Percentiles rank a stretch among this genome's conserved stretches.
phyloP scores from a whole-genome alignment of 2,329 filamentous ascomycete species.

The Cercospora sp. region DNA sequence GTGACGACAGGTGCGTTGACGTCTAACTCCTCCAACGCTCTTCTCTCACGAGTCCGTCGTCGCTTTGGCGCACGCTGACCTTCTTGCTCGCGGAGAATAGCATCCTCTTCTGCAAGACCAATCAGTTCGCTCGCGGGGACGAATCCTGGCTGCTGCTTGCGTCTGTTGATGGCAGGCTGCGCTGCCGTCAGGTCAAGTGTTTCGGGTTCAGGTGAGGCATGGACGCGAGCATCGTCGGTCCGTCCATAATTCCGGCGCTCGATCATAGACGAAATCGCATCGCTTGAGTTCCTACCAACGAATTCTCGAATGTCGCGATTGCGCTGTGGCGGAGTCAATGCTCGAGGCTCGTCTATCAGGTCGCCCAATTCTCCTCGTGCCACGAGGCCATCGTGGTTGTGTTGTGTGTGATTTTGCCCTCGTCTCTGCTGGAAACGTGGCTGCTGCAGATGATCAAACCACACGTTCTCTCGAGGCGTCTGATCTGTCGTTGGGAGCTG shows the following conservation, averaged over 20 bases:
- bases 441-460: constrained; percentile 36
- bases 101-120: constrained; percentile 16
- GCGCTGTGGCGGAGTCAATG: constrained; percentile 30
- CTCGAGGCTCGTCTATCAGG: constrained; percentile 24
- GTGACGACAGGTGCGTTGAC: constrained; percentile 24
- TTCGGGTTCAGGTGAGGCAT: not conserved
- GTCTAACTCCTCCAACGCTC: constrained; percentile 30
- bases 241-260: constrained; percentile 22
- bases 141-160: constrained; percentile 26
- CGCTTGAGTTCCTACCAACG: constrained; percentile 14
- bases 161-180: not conserved
- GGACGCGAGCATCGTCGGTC: not conserved
- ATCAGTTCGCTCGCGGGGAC: constrained; percentile 36
- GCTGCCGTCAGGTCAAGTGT: not conserved
- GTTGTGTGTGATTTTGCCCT: not conserved
- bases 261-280: constrained; percentile 20
- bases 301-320: constrained; percentile 40
- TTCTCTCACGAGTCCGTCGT: constrained; percentile 30
- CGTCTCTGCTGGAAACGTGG: constrained; percentile 9
- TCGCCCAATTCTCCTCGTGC: constrained; percentile 34
- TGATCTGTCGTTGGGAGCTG: constrained; percentile 31
- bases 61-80: constrained; percentile 25
- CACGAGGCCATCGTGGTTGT: constrained; percentile 22
- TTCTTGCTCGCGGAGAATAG: constrained; percentile 16
- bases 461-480: constrained; percentile 30